Conservation (phyloP, 768 basidiomycete genomes). For the Strobilomyces echinocephalus region DNA sequence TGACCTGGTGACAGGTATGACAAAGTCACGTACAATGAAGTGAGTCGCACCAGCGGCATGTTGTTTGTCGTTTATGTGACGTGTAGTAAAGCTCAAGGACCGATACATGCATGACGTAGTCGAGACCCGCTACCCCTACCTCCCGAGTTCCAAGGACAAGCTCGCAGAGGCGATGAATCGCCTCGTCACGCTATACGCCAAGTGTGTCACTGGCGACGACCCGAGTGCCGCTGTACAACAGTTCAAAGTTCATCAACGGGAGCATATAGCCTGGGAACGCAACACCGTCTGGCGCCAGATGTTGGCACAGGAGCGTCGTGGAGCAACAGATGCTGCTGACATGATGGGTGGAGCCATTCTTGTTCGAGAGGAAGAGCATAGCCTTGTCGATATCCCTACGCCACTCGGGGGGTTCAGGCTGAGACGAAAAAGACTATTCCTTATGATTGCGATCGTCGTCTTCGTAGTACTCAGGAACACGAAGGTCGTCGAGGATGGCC, state of each 20-base stretch:
- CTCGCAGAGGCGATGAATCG: constrained; percentile 53
- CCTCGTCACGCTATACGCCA: constrained; percentile 73
- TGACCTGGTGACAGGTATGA: constrained; percentile 64
- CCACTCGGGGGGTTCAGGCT: constrained; percentile 64
- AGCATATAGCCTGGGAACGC: constrained; percentile 94
- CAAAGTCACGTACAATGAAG: constrained; percentile 80
- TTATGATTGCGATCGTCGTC: constrained; percentile 51
- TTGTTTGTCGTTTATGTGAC: not conserved
- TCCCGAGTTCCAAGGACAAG: constrained; percentile 52
- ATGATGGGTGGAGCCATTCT: constrained; percentile 43
- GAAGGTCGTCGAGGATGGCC: too few relatives aligned
- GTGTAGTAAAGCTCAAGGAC: constrained; percentile 59
- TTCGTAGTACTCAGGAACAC: constrained; percentile 36
- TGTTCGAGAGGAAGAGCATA: constrained; percentile 37
- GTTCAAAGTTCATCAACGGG: constrained; percentile 80
- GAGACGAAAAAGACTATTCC: constrained; percentile 56
- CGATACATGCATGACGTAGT: constrained; percentile 70
- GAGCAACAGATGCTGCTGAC: constrained; percentile 35
- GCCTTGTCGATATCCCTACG: constrained; percentile 46
- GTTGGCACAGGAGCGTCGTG: constrained; percentile 75
- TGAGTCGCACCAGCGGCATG: constrained; percentile 16
- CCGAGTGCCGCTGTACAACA: constrained; percentile 68
- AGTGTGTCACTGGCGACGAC: constrained; percentile 79
- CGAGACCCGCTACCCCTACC: constrained; percentile 66
- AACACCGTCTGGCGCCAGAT: constrained; percentile 98